Conservation (phyloP, 371 early-diverging fungal genomes). For the Rhizopus microsporus region DNA sequence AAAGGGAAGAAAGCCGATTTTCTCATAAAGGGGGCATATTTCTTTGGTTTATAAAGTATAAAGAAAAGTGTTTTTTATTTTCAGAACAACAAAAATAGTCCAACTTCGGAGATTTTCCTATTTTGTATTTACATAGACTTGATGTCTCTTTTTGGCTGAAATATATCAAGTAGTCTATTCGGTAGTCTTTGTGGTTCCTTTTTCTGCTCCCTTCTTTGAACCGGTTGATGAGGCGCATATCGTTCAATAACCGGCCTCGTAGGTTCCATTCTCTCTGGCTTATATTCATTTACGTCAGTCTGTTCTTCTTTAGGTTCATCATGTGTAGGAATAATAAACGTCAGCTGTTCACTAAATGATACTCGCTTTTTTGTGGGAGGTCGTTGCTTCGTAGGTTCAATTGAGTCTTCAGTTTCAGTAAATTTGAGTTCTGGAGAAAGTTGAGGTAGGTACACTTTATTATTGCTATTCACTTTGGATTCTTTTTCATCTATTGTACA, state of each 20-base stretch:
- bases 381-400: conserved; percentile 4
- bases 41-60: no score
- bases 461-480: neutral
- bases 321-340: conserved; percentile 7
- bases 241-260: no score
- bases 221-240: neutral
- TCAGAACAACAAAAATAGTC: no score
- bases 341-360: conserved; percentile 21
- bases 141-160: conserved; percentile 14
- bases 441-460: conserved; percentile 19
- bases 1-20: no score
- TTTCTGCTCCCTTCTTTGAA: neutral
- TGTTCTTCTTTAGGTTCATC: neutral
- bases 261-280: no score
- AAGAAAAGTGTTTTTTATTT: no score
- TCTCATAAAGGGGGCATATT: no score
- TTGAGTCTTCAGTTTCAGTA: neutral
- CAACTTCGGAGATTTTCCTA: no score
- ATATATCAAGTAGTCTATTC: conserved; percentile 20
- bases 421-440: conserved; percentile 23
- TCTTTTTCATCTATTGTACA: neutral
- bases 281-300: neutral
- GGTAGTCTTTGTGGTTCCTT: conserved; percentile 18
- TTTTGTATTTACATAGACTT: conserved; percentile 18
- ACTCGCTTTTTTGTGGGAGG: conserved; percentile 20